Evolutionary conservation across 139 green algal species (phyloP).

Genomic region (Gonium pectorale): DNA sequence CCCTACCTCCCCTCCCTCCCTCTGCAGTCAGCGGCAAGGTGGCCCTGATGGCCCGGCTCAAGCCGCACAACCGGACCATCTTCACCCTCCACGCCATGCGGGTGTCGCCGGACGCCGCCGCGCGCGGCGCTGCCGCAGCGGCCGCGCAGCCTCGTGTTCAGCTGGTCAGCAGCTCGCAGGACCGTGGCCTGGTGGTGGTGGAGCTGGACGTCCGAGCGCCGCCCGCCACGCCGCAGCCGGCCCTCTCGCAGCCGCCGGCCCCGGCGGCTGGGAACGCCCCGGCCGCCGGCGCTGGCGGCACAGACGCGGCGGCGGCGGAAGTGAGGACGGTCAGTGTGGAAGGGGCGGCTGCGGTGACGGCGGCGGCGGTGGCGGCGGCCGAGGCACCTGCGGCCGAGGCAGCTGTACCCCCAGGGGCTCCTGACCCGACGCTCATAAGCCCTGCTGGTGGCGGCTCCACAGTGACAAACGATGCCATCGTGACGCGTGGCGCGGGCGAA

Average conservation of each 20-base stretch:
- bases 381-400: background rate
- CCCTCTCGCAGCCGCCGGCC: background rate
- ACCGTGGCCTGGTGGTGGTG: constrained; percentile 30
- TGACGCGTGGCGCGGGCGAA: too few species aligned
- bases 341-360: background rate
- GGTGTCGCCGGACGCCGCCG: background rate
- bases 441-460: too few species aligned
- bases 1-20: background rate
- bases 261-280: background rate
- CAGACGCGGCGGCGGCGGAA: background rate
- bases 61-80: constrained; percentile 45
- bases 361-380: background rate
- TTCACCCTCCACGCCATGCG: constrained; percentile 43
- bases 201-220: constrained; percentile 26
- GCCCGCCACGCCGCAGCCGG: background rate
- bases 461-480: too few species aligned
- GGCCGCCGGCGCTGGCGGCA: too few species aligned
- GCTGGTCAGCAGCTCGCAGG: constrained; percentile 47
- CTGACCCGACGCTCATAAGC: too few species aligned
- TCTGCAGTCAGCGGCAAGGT: constrained; percentile 34
- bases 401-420: too few species aligned
- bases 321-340: background rate
- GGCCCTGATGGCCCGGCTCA: background rate
- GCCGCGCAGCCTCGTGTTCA: background rate
- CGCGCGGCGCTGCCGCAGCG: background rate